A percentile compares a stretch with the other conserved stretches of the same genome.
Conservation (phyloP, 2,329 filamentous ascomycete genomes). For the Fusarium floridanum region DNA sequence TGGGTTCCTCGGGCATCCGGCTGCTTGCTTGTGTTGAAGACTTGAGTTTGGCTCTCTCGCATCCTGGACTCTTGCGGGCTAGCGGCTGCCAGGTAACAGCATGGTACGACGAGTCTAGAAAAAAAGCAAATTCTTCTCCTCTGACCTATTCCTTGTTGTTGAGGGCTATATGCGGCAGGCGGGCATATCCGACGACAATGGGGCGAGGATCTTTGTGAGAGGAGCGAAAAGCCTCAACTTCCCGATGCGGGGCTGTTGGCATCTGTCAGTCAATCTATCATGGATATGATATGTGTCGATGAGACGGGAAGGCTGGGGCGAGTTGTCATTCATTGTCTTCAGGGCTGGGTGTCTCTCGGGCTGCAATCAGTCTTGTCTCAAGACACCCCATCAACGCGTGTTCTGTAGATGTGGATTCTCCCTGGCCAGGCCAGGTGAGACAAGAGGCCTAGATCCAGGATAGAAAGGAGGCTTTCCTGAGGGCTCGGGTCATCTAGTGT, state of each 20-base stretch:
- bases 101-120: constrained; percentile 41
- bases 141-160: constrained; percentile 11
- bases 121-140: constrained; percentile 37
- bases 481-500: constrained; percentile 42
- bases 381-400: constrained; percentile 26
- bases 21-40: constrained; percentile 23
- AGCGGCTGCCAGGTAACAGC: constrained; percentile 23
- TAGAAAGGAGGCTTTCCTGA: constrained; percentile 35
- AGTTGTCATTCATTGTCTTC: constrained; percentile 10
- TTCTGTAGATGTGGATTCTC: constrained; percentile 13
- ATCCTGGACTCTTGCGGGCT: constrained; percentile 16
- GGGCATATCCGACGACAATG: constrained; percentile 36
- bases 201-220: constrained; percentile 13
- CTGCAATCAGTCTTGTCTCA: constrained; percentile 29
- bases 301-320: constrained; percentile 31
- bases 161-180: constrained; percentile 17
- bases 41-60: constrained; percentile 24
- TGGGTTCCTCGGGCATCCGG: constrained; percentile 19
- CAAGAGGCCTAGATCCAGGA: constrained; percentile 36
- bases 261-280: constrained; percentile 23
- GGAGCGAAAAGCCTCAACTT: constrained; percentile 13
- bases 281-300: constrained; percentile 7
- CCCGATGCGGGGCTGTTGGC: constrained; percentile 21
- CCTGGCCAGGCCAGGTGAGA: constrained; percentile 34
- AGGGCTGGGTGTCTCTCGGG: constrained; percentile 13